phyloP scores from a whole-genome alignment of 306 rosid genomes.

The Dryas octopetala region DNA sequence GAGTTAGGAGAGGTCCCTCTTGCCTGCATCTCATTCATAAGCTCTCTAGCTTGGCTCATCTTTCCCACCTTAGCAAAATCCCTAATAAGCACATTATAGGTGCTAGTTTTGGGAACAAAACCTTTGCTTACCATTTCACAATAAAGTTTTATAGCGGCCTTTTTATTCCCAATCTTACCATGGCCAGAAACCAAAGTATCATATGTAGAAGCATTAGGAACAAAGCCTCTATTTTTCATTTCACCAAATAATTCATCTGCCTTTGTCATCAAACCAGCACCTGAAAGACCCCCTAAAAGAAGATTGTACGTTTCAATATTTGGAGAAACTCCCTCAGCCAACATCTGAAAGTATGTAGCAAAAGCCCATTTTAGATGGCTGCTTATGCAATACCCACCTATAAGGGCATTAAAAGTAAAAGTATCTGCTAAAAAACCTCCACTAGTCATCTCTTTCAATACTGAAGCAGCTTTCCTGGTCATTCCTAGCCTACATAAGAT shows the following conservation, averaged over 20 bases:
- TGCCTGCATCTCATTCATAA: conserved; percentile 77
- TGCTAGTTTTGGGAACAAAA: conserved; percentile 67
- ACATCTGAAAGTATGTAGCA: conserved; percentile 54
- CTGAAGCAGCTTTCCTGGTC: conserved; percentile 70
- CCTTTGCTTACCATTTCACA: conserved; percentile 84
- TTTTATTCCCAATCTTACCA: conserved; percentile 69
- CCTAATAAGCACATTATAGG: conserved; percentile 79
- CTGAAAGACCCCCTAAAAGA: conserved; percentile 67
- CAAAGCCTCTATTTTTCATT: conserved; percentile 65
- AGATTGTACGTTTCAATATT: conserved; percentile 61
- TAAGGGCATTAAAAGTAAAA: conserved; percentile 71
- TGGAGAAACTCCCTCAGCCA: conserved; percentile 64
- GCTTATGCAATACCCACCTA: conserved; percentile 66
- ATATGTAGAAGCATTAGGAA: conserved; percentile 71
- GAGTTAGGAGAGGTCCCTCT: conserved; percentile 73
- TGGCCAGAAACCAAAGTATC: conserved; percentile 70
- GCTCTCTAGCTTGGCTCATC: conserved; percentile 88
- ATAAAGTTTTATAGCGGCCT: conserved; percentile 61
- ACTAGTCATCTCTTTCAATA: conserved; percentile 56
- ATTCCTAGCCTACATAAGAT: conserved; percentile 77
- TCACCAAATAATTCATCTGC: conserved; percentile 58
- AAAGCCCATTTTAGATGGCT: conserved; percentile 66
- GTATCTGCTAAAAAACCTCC: conserved; percentile 57
- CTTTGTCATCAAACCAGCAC: conserved; percentile 63
- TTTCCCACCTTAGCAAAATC: conserved; percentile 76